phyloP scores from a whole-genome alignment of 352 stramenopile genomes.

The Globisporangium splendens region DNA sequence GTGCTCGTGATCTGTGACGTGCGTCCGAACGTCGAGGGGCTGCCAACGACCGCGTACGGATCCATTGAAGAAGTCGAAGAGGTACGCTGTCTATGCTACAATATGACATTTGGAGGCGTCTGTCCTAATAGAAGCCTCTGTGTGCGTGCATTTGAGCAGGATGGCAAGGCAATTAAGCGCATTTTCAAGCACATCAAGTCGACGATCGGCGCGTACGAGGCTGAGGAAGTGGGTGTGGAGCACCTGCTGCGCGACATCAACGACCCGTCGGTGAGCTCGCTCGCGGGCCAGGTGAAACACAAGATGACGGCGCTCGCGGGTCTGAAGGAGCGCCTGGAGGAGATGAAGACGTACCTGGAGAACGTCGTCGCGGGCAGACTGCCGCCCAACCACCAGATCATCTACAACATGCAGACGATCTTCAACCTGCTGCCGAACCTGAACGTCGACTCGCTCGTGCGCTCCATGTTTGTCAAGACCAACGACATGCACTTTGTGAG shows the following conservation, averaged over 20 bases:
- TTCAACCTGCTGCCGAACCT: constrained; percentile 99
- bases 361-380: constrained; percentile 82
- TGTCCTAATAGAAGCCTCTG: too few relatives aligned
- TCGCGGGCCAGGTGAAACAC: constrained; percentile 97
- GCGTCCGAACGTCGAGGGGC: constrained; percentile 90
- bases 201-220: constrained; percentile 94
- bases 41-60: constrained; percentile 98
- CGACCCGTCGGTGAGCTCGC: constrained; percentile 97
- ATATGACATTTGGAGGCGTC: too few relatives aligned
- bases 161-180: constrained; percentile 94
- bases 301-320: constrained; percentile 96
- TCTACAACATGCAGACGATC: constrained; percentile 99
- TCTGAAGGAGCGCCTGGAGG: constrained; percentile 93
- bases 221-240: constrained; percentile 97
- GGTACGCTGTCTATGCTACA: constrained; percentile 13
- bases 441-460: constrained; percentile 96
- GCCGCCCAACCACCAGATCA: constrained; percentile 90
- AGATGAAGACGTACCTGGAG: constrained; percentile 98
- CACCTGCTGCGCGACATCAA: constrained; percentile 99
- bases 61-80: constrained; percentile 97
- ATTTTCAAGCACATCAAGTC: constrained; percentile 98
- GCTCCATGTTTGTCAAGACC: constrained; percentile 98
- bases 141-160: constrained; percentile 16
- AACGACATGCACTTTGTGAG: constrained; percentile 99
- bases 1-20: constrained; percentile 99